phyloP scores from a whole-genome alignment of 495 filamentous ascomycete species.

The Penicillium pancosmium region DNA sequence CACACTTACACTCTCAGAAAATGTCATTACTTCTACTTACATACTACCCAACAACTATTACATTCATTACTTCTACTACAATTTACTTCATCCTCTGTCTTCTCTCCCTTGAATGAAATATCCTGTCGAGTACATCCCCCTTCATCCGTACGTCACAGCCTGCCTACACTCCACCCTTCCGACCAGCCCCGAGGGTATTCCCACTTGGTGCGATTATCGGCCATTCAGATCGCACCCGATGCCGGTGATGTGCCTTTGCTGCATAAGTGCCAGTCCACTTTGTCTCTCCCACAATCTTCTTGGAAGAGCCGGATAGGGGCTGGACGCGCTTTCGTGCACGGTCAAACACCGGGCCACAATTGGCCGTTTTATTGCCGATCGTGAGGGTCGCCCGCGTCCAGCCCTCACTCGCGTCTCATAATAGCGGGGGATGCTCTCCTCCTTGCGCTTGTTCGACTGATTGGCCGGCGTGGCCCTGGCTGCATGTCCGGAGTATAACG shows the following conservation, averaged over 20 bases:
- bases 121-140: no score
- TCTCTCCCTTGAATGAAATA: not conserved
- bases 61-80: not conserved
- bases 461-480: not conserved
- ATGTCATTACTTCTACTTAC: not conserved
- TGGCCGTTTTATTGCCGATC: not conserved
- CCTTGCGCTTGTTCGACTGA: not conserved
- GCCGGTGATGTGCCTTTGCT: not conserved
- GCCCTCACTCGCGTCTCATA: slow-evolving; percentile 4
- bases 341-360: slow-evolving; percentile 7
- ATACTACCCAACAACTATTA: not conserved
- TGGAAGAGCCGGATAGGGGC: slow-evolving; percentile 11
- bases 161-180: slow-evolving; percentile 22
- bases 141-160: slow-evolving; percentile 21
- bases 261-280: slow-evolving; percentile 12
- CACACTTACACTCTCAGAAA: not conserved
- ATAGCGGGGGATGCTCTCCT: not conserved
- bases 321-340: slow-evolving; percentile 10
- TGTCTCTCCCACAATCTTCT: not conserved
- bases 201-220: slow-evolving; percentile 12
- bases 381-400: slow-evolving; percentile 4
- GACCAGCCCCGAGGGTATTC: slow-evolving; percentile 28
- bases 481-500: not conserved
- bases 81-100: not conserved
- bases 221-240: slow-evolving; percentile 15